Base-by-base conservation (phyloP, 1,139 yeast species). In the Blastobotrys indianensis region DNA sequence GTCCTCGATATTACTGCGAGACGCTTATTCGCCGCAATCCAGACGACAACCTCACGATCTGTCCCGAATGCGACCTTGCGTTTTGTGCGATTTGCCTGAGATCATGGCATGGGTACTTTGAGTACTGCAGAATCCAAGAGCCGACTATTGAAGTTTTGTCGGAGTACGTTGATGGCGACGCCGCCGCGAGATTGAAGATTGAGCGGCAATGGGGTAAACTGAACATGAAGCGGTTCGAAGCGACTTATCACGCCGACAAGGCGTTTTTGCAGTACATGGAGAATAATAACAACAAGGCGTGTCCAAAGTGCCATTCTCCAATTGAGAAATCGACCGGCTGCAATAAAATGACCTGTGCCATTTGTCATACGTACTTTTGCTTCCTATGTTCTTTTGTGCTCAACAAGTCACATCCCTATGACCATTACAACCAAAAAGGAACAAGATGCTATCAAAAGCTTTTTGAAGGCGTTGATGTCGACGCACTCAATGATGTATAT, bases 251-350 rank as follows among this genome's bases (percentile, higher is more conserved):
- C 9, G 73, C 81, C 49, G 84, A 80, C 42, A 62, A 65, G 48
- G 56, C 74, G 39, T 73, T 81, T 55, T 67, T 72, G 44, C 68
- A 71, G 39, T 68, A 77, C 51, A 59, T 80, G 41, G 60, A 58
- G 13, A 65, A 66, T 9, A 70, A 68, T 17, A 67, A 67, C 9
- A 67, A 73, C 7, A 71, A 69, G 28, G 60, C 76, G 42, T 82
- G 87, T 54, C 87, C 90, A 0, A 64, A 65, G 2, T 82, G 88
- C 56, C 60, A 61, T 9, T 59, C 75, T 1, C 74, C 74, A 2
- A 75, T 79, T n/a, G 80, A 80, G 51, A 72, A 78, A 52, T 64
- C 73, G 12, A 83, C 78, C 55, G 88, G 88, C 2, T 82, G 88
- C 59, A 80, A 82, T 57, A 80, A 79, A 56, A 80, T 82, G 82